A percentile compares a stretch with the other conserved stretches of the same genome.
Evolutionary conservation across 2,329 filamentous ascomycete species (phyloP).

Genomic region (Fusarium camptoceras): DNA sequence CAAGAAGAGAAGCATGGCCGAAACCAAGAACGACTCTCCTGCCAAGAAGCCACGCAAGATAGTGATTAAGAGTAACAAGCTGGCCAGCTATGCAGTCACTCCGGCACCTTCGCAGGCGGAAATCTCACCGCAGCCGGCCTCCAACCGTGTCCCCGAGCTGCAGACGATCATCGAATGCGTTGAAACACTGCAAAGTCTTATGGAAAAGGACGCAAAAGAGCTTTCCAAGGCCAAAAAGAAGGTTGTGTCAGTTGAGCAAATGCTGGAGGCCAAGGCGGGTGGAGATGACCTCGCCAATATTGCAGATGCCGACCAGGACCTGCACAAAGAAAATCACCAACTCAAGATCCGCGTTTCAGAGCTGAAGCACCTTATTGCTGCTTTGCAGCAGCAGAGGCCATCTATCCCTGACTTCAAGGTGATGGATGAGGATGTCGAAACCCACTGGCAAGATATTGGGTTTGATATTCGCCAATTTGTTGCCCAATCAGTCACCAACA

Average conservation of each 20-base stretch:
- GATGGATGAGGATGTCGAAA: conserved; percentile 7
- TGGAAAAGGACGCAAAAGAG: neutral
- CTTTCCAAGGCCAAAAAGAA: neutral
- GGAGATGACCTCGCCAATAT: neutral
- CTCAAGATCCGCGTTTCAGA: neutral
- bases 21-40: neutral
- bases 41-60: conserved; percentile 18
- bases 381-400: neutral
- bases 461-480: conserved; percentile 14
- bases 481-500: conserved; percentile 7
- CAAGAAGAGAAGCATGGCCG: conserved; percentile 3
- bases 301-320: neutral
- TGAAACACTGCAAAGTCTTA: neutral
- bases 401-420: conserved; percentile 10
- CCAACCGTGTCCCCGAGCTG: neutral
- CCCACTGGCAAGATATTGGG: neutral
- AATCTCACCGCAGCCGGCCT: neutral
- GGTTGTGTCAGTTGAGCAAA: neutral
- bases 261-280: neutral
- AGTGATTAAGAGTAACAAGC: conserved; percentile 5
- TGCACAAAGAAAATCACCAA: neutral
- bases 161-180: neutral
- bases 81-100: neutral
- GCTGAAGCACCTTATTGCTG: neutral
- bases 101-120: neutral